Evolutionary conservation across 805 yeast species (phyloP).

Genomic region (Saturnispora quitensis): DNA sequence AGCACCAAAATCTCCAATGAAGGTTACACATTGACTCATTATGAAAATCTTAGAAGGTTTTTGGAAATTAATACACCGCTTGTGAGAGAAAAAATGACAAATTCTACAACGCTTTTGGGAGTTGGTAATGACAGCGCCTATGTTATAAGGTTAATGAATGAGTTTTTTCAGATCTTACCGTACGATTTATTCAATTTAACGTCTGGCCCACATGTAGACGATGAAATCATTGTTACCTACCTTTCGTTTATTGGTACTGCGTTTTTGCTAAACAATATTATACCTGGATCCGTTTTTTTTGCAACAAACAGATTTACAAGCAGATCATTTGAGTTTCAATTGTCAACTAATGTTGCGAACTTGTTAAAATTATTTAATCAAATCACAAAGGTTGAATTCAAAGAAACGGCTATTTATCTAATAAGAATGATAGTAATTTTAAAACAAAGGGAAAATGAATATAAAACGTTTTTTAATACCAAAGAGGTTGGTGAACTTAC

Average conservation of each 20-base stretch:
- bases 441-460: not conserved
- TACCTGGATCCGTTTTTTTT: slow-evolving; percentile 8
- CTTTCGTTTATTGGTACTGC: slow-evolving; percentile 5
- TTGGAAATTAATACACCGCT: slow-evolving; percentile 2
- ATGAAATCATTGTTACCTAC: slow-evolving; percentile 2
- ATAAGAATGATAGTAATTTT: slow-evolving; percentile 7
- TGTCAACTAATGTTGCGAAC: not conserved
- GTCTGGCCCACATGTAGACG: not conserved
- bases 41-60: slow-evolving; percentile 9
- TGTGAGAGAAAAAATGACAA: not conserved
- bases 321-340: not conserved
- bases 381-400: not conserved
- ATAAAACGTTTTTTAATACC: not conserved
- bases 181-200: slow-evolving; percentile 8
- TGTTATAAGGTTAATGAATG: slow-evolving; percentile 8
- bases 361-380: slow-evolving; percentile 5
- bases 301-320: slow-evolving; percentile 9
- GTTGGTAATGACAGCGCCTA: slow-evolving; percentile 9
- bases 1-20: not conserved
- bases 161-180: slow-evolving; percentile 10
- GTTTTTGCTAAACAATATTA: not conserved
- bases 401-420: slow-evolving; percentile 4
- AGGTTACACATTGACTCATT: not conserved
- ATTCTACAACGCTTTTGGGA: slow-evolving; percentile 2
- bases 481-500: slow-evolving; percentile 1